Evolutionary conservation across 2,329 filamentous ascomycete species (phyloP).

Genomic region (Aspergillus amoenus): DNA sequence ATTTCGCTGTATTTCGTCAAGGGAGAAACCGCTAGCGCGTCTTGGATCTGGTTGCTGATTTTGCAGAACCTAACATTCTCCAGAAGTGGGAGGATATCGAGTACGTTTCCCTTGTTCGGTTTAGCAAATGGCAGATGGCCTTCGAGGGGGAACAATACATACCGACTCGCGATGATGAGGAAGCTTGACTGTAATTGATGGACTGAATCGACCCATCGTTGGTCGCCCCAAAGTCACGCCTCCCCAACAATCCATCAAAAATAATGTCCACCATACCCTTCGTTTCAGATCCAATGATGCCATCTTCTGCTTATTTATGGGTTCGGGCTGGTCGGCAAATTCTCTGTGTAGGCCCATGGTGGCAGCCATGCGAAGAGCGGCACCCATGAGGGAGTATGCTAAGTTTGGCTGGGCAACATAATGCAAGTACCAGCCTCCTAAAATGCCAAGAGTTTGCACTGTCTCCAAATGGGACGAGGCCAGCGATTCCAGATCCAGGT

Average conservation of each 20-base stretch:
- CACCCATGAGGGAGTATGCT: slow-evolving; percentile 70
- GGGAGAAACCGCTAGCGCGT: slow-evolving; percentile 68
- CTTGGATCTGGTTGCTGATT: slow-evolving; percentile 75
- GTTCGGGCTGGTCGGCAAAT: slow-evolving; percentile 47
- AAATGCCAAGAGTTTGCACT: slow-evolving; percentile 68
- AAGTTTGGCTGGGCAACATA: slow-evolving; percentile 77
- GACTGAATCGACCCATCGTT: slow-evolving; percentile 66
- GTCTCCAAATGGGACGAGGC: slow-evolving; percentile 72
- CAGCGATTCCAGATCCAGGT: slow-evolving; percentile 66
- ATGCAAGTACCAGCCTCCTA: slow-evolving; percentile 75
- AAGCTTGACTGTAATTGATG: slow-evolving; percentile 64
- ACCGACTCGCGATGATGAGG: slow-evolving; percentile 53
- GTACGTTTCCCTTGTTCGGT: slow-evolving; percentile 53
- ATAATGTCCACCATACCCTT: slow-evolving; percentile 73
- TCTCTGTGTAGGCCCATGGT: slow-evolving; percentile 71
- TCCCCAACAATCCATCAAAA: slow-evolving; percentile 73
- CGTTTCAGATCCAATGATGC: slow-evolving; percentile 61
- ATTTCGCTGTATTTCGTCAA: slow-evolving; percentile 67
- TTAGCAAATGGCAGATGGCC: slow-evolving; percentile 22
- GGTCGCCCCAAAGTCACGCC: slow-evolving; percentile 69
- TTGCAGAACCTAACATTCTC: slow-evolving; percentile 79
- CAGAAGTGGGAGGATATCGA: slow-evolving; percentile 68
- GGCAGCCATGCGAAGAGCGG: slow-evolving; percentile 71
- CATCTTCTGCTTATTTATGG: slow-evolving; percentile 45
- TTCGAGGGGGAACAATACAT: slow-evolving; percentile 28